Evolutionary conservation across 441 rosid genomes (phyloP).

Genomic region (Aquilaria agallochum): DNA sequence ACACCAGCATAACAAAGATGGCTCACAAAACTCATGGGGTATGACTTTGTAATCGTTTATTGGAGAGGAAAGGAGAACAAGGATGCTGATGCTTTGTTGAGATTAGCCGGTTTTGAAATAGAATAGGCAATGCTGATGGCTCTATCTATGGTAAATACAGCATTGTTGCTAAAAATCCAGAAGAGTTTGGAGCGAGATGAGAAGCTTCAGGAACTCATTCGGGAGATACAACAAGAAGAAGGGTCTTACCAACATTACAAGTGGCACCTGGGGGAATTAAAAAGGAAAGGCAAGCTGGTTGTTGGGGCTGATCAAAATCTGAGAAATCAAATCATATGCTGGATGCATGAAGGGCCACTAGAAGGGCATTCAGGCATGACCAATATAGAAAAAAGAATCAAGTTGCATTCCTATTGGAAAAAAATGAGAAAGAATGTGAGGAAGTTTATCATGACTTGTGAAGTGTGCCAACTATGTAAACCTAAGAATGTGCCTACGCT

Average conservation of each 20-base stretch:
- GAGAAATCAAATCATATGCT: not conserved
- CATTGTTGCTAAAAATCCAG: not conserved
- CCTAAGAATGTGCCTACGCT: too few species aligned
- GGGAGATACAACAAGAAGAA: not conserved
- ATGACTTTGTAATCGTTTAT: too few species aligned
- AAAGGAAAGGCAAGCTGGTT: not conserved
- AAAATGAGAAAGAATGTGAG: too few species aligned
- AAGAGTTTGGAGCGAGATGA: not conserved
- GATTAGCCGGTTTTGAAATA: not conserved
- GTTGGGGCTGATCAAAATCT: not conserved
- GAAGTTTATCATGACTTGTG: too few species aligned
- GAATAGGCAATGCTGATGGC: too few species aligned
- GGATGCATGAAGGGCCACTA: not conserved
- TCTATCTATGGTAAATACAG: not conserved
- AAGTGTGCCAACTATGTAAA: too few species aligned
- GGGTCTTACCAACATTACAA: not conserved
- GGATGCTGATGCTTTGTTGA: too few species aligned
- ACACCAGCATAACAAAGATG: not conserved
- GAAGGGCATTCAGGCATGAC: not conserved
- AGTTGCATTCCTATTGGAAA: too few species aligned
- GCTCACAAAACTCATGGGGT: too few species aligned
- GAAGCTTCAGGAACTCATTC: not conserved
- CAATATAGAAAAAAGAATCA: not conserved
- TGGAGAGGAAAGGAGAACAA: too few species aligned
- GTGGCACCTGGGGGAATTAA: not conserved